These are phyloP conservation scores for Pleurotus citrinopileatus DNA, from an alignment of 768 basidiomycete genomes.

Conservation along the genomic window DNA sequence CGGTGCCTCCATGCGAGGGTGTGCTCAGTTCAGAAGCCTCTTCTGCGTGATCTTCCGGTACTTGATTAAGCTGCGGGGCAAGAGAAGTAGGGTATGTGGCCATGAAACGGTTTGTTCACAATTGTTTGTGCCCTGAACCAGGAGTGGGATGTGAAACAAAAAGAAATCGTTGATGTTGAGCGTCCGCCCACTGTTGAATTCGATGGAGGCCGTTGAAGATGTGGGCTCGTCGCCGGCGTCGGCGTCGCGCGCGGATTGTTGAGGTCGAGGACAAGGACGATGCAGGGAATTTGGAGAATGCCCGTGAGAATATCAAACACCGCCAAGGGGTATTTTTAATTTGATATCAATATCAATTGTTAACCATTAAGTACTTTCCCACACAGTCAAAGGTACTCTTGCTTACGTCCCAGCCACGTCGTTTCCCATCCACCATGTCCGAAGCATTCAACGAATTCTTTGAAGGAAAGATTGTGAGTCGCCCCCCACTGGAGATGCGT, in stretches of 20 bases:
- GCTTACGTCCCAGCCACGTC: neutral
- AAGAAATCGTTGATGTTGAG: neutral
- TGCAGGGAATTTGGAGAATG: neutral
- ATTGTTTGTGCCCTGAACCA: neutral
- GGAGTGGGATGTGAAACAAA: conserved; percentile 4
- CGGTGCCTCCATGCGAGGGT: conserved; percentile 52
- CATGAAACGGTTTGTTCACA: conserved; percentile 9
- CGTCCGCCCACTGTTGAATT: neutral
- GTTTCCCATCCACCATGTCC: neutral
- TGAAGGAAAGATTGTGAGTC: conserved; percentile 11
- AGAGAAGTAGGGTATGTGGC: conserved; percentile 11
- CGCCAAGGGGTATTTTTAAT: too few relatives aligned
- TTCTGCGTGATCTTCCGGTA: conserved; percentile 8
- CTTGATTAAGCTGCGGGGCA: conserved; percentile 9
- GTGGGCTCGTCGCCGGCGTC: neutral
- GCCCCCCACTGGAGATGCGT: neutral
- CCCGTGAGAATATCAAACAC: neutral
- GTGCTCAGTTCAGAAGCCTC: conserved; percentile 29
- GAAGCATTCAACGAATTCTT: neutral
- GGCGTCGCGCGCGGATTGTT: neutral
- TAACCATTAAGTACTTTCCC: too few relatives aligned
- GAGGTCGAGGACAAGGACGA: neutral
- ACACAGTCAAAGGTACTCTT: neutral
- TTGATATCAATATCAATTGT: too few relatives aligned
- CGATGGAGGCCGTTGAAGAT: neutral